Evolutionary conservation across 768 basidiomycete genomes (phyloP).

Genomic region (Naganishia kalamii): DNA sequence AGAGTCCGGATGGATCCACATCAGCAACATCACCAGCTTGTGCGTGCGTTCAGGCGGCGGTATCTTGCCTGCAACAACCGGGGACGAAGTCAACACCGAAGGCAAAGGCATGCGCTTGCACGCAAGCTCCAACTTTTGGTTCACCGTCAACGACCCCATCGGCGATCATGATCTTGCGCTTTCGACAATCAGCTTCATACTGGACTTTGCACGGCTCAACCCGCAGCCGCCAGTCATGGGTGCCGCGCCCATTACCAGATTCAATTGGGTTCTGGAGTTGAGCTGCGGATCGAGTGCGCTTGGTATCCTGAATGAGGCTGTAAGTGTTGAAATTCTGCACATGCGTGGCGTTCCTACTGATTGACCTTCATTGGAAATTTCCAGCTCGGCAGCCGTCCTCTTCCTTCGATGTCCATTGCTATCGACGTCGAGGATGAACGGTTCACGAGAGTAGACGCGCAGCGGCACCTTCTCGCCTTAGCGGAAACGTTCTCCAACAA

Average conservation of each 20-base stretch:
- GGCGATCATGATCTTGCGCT: neutral
- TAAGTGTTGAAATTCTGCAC: neutral
- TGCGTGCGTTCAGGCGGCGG: neutral
- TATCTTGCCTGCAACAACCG: neutral
- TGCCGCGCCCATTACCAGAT: too few species aligned
- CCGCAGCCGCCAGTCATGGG: too few species aligned
- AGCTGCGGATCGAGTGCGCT: neutral
- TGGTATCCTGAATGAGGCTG: neutral
- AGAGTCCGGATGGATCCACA: neutral
- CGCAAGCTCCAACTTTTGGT: neutral
- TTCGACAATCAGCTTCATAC: neutral
- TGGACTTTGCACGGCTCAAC: neutral
- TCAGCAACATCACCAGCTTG: neutral
- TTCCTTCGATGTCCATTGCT: neutral
- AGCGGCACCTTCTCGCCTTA: neutral
- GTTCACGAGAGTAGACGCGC: neutral
- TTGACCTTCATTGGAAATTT: too few species aligned
- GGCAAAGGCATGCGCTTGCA: neutral
- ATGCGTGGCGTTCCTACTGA: too few species aligned
- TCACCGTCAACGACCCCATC: neutral
- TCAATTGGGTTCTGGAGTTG: neutral
- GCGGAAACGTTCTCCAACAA: neutral
- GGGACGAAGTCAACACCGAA: neutral
- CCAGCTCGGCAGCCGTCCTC: neutral
- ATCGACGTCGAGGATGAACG: neutral